Evolutionary conservation across 2,329 filamentous ascomycete species (phyloP).

Genomic region (Diaporthe citri): DNA sequence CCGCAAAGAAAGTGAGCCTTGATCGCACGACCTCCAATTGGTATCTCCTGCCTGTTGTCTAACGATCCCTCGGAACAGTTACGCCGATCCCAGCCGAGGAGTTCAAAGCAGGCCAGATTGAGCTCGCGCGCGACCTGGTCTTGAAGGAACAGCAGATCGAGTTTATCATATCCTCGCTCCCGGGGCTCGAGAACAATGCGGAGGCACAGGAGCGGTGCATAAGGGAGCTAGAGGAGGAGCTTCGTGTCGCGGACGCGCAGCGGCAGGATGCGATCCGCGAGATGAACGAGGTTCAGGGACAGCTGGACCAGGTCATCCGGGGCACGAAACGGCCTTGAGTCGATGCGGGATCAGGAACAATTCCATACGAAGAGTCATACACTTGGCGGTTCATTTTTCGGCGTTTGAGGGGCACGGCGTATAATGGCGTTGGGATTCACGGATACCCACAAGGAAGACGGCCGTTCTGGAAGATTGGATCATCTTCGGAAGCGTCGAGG

Average conservation of each 20-base stretch:
- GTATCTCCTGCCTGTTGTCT: not conserved
- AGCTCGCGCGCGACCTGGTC: constrained; percentile 82
- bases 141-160: constrained; percentile 88
- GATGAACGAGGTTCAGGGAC: constrained; percentile 70
- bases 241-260: constrained; percentile 73
- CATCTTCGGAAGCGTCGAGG: not conserved
- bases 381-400: not conserved
- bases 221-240: constrained; percentile 73
- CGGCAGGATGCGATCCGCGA: constrained; percentile 74
- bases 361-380: not conserved
- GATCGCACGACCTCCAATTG: not conserved
- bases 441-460: constrained; percentile 29
- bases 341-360: not conserved
- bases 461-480: not conserved
- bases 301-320: constrained; percentile 72
- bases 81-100: constrained; percentile 73
- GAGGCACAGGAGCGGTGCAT: constrained; percentile 79
- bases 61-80: constrained; percentile 51
- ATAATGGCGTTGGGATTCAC: constrained; percentile 22
- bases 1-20: constrained; percentile 61
- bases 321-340: constrained; percentile 69
- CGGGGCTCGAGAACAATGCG: constrained; percentile 83
- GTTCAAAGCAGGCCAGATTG: constrained; percentile 76
- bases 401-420: constrained; percentile 23
- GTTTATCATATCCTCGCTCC: constrained; percentile 78